Conservation (phyloP, 2,329 filamentous ascomycete species). For the Aspergillus fumigatiaffinis region DNA sequence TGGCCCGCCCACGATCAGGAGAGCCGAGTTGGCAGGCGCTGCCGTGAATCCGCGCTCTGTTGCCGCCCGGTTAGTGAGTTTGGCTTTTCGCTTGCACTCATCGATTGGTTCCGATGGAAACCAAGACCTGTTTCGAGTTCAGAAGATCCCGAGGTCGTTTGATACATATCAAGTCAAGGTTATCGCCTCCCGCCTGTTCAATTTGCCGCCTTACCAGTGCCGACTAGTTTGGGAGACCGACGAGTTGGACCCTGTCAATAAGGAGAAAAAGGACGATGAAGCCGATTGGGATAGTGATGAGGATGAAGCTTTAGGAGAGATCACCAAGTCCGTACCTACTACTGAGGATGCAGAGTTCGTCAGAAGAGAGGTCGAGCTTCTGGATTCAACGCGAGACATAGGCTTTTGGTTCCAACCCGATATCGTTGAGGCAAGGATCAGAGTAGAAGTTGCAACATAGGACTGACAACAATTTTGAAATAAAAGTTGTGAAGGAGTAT, state of each 20-base stretch:
- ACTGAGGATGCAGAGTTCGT: slow-evolving; percentile 56
- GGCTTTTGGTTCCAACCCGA: slow-evolving; percentile 72
- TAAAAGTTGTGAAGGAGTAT: not conserved
- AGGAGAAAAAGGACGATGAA: slow-evolving; percentile 57
- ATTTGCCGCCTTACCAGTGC: slow-evolving; percentile 59
- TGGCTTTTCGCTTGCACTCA: slow-evolving; percentile 53
- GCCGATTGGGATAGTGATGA: slow-evolving; percentile 44
- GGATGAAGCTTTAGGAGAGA: slow-evolving; percentile 29
- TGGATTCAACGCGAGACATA: slow-evolving; percentile 73
- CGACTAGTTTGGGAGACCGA: slow-evolving; percentile 82
- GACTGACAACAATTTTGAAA: not conserved
- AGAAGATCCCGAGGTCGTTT: slow-evolving; percentile 68
- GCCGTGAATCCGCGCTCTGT: slow-evolving; percentile 71
- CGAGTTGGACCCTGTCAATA: slow-evolving; percentile 76
- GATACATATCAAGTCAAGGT: slow-evolving; percentile 80
- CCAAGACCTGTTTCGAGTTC: slow-evolving; percentile 33
- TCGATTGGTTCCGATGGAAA: slow-evolving; percentile 1
- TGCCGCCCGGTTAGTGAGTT: slow-evolving; percentile 68
- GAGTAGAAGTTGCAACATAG: slow-evolving; percentile 54
- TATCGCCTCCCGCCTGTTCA: slow-evolving; percentile 68
- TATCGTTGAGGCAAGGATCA: slow-evolving; percentile 63
- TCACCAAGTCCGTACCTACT: slow-evolving; percentile 27
- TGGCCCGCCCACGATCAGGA: slow-evolving; percentile 63
- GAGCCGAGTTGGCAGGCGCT: slow-evolving; percentile 39
- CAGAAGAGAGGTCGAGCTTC: slow-evolving; percentile 73